Base-by-base conservation (phyloP, 257 asterid species). In the Fraxinus anomala region DNA sequence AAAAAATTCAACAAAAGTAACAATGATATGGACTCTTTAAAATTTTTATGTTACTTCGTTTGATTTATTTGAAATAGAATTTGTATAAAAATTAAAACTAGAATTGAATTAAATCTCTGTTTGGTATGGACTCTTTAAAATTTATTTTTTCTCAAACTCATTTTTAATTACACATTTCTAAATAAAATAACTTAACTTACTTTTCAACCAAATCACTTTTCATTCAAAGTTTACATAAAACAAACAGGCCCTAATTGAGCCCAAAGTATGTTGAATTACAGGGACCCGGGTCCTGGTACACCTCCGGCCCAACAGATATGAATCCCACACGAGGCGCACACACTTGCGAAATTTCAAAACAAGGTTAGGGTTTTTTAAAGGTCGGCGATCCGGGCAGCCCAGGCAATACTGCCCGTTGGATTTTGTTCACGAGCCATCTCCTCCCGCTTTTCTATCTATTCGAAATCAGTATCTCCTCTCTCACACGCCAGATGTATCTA, bases 381-480 rank as follows among this genome's bases (percentile, higher is more conserved):
- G 79, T 68, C 82, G 74, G 74, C 72, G 11, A 26, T 33, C 37
- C 79, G 91, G 94, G 91, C 88, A 87, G 84, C 54, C 63, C 73
- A 78, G 86, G 81, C 82, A 77, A 16, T 37, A 7, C 72, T 83
- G 83, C 86, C 91, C 88, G 87, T 75, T 77, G 33, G 70, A 30
- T 67, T 65, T 72, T 77, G 34, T 44, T 31, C 54, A 44, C 13
- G 74, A 31, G 12, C 21, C 70, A 59, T 68, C 75, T 69, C 80
- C 89, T 87, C 91, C 96, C 94, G 96, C 94, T 88, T 86, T 86
- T 86, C 89, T 76, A 72, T 36, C 66, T 47, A 79, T 91, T 89
- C 90, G 89, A 88, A 89, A 88, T 78, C 86, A 63, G 6, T 14
- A 2, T 1, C 79, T 39, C 75, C 23, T 72, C 66, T 13, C 75